Evolutionary conservation across 1,139 yeast genomes (phyloP), one percentile per base, ranked within the genome.

Genomic region (Saccharomyces pastorianus): DNA sequence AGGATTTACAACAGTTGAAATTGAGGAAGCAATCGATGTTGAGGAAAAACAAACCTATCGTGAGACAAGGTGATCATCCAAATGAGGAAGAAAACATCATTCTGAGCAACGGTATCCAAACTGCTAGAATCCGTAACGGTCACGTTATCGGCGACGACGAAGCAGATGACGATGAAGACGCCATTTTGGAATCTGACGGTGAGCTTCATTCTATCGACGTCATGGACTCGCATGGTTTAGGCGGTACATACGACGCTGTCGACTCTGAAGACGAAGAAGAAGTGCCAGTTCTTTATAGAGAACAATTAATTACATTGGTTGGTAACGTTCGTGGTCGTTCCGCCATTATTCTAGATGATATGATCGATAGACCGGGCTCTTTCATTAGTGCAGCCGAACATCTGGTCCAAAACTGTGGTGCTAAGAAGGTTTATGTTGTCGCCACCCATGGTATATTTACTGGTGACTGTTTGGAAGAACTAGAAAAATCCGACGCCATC

Each of bases 311-410:
- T 68, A 93, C 99, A 11, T 78, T 95, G 57, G 99, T 95, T 49
- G 99, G 99, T 59, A 95, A 93, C 68, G 99, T 95, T 51, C 83
- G 85, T 60, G 85, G 83, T 64, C 88, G 87, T 71, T 88, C 95
- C 4, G 98, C 98, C 28, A 88, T 95, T 62, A 88, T 95, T 56
- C 77, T 95, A 59, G 99, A 95, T 72, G 99, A 95, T 70, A 88
- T 93, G 95, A 85, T 95, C 63, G 99, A 93, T 68, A 88, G 95
- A 69, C 96, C 97, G 49, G 85, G 85, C 59, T 84, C 96, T 13
- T 91, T 90, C 69, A 86, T 95, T 61, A 93, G 97, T 46, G 99
- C 99, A 49, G 99, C 99, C 28, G 98, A 95, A 73, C 99, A 93
- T 73, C 82, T 95, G 69, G 81, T 95, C 63, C 77, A 88, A 71